These are phyloP conservation scores for Coemansia sp. DNA, from an alignment of 192 early-diverging fungal species.

Conservation along the genomic window DNA sequence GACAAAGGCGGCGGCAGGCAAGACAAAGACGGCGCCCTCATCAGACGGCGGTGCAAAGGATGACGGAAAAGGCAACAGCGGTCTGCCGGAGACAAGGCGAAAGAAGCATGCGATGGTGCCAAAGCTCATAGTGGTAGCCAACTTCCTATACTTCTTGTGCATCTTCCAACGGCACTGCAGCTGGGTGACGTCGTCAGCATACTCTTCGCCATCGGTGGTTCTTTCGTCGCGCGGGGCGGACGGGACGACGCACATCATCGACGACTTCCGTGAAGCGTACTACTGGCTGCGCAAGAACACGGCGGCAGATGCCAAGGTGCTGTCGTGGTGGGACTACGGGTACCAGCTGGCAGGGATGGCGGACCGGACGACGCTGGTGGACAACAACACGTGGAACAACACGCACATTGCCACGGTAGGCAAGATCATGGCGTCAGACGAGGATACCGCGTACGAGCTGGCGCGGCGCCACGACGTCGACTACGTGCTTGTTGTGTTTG, in stretches of 20 bases:
- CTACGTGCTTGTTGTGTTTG: slow-evolving; percentile 97
- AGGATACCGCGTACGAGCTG: slow-evolving; percentile 92
- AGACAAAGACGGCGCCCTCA: not conserved
- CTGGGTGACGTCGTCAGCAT: slow-evolving; percentile 96
- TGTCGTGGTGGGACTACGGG: slow-evolving; percentile 99
- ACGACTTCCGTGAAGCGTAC: slow-evolving; percentile 99
- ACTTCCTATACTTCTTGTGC: slow-evolving; percentile 73
- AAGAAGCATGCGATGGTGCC: slow-evolving; percentile 22
- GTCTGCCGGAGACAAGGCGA: not conserved
- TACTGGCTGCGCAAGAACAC: slow-evolving; percentile 99
- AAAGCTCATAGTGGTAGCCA: slow-evolving; percentile 60
- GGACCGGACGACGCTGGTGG: slow-evolving; percentile 93
- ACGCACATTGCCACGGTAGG: slow-evolving; percentile 99
- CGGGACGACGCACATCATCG: slow-evolving; percentile 95
- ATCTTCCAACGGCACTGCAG: slow-evolving; percentile 98
- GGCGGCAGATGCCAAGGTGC: slow-evolving; percentile 85
- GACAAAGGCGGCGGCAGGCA: slow-evolving; percentile 5
- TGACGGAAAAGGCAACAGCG: not conserved
- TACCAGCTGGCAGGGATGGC: slow-evolving; percentile 99
- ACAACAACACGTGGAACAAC: slow-evolving; percentile 99
- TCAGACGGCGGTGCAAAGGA: not conserved
- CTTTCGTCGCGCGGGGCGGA: slow-evolving; percentile 85
- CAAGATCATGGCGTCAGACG: slow-evolving; percentile 85
- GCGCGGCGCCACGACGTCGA: slow-evolving; percentile 93
- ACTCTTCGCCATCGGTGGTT: slow-evolving; percentile 99